Percentiles rank a stretch among this genome's conserved stretches.
Conservation (phyloP, 108 stramenopile genomes). For the Cyclostephanos tholiformis region DNA sequence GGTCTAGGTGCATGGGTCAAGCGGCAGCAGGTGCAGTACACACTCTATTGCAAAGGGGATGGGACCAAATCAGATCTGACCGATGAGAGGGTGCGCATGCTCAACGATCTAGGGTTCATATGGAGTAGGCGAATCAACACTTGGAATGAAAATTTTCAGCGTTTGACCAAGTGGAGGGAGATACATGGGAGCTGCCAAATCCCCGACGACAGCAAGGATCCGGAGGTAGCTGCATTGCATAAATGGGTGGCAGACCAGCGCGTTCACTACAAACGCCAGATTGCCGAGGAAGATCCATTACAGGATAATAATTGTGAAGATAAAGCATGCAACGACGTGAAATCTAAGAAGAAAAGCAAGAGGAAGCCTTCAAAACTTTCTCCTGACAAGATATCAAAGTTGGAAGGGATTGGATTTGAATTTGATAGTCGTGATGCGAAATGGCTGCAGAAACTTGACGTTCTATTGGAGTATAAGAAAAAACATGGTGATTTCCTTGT, state of each 20-base stretch:
- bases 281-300: slow-evolving; percentile 26
- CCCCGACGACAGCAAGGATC: slow-evolving; percentile 38
- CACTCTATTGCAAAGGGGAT: slow-evolving; percentile 26
- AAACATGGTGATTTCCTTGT: slow-evolving; percentile 38
- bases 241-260: slow-evolving; percentile 50
- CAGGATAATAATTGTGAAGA: not conserved
- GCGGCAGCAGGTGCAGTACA: slow-evolving; percentile 45
- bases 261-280: slow-evolving; percentile 37
- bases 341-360: slow-evolving; percentile 33
- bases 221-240: slow-evolving; percentile 23
- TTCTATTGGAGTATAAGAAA: slow-evolving; percentile 36
- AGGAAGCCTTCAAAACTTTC: slow-evolving; percentile 35
- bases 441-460: slow-evolving; percentile 42
- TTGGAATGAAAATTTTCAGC: slow-evolving; percentile 48
- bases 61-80: slow-evolving; percentile 37
- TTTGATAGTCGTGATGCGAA: slow-evolving; percentile 48
- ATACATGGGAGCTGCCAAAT: slow-evolving; percentile 32
- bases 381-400: slow-evolving; percentile 30
- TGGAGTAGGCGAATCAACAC: slow-evolving; percentile 41
- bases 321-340: slow-evolving; percentile 4
- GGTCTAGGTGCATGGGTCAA: slow-evolving; percentile 43
- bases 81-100: slow-evolving; percentile 38
- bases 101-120: slow-evolving; percentile 40
- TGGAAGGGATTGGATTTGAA: slow-evolving; percentile 40
- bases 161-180: slow-evolving; percentile 34